These are phyloP conservation scores for Aspergillus quadricinctus DNA, from an alignment of 2,329 filamentous ascomycete species.

Conservation along the genomic window DNA sequence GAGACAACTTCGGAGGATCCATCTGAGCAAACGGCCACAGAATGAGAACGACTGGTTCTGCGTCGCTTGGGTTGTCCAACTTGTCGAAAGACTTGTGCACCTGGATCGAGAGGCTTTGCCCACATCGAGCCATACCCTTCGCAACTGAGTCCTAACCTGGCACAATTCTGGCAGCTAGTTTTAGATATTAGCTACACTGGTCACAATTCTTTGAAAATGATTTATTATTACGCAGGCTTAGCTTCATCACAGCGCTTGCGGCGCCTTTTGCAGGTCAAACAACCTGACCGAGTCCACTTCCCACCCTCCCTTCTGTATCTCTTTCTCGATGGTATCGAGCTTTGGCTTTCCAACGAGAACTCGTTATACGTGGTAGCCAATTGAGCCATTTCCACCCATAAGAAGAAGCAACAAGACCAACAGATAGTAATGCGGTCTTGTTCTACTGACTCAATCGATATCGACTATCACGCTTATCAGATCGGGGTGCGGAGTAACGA, in stretches of 20 bases:
- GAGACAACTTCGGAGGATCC: slow-evolving; percentile 6
- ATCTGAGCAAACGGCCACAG: slow-evolving; percentile 12
- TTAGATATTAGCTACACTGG: slow-evolving; percentile 5
- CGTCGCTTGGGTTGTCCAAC: slow-evolving; percentile 16
- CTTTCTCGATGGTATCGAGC: slow-evolving; percentile 9
- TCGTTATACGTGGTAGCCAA: neutral
- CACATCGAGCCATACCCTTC: slow-evolving; percentile 37
- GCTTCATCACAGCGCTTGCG: slow-evolving; percentile 37
- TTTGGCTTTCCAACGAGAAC: neutral
- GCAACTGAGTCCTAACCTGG: slow-evolving; percentile 30
- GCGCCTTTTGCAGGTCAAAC: slow-evolving; percentile 37
- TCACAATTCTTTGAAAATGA: neutral
- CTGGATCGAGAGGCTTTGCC: slow-evolving; percentile 32
- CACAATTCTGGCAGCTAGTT: slow-evolving; percentile 29
- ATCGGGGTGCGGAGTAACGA: neutral
- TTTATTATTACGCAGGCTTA: slow-evolving; percentile 28
- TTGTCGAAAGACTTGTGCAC: slow-evolving; percentile 26
- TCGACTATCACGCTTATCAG: neutral
- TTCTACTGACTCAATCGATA: neutral
- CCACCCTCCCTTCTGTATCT: slow-evolving; percentile 24
- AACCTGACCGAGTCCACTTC: slow-evolving; percentile 37
- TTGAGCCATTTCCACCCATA: neutral
- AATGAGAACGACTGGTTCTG: slow-evolving; percentile 15
- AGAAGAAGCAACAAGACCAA: neutral
- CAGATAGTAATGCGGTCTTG: neutral